phyloP scores from a whole-genome alignment of 148 eudicot species.

The Pharnaceum exiguum region DNA sequence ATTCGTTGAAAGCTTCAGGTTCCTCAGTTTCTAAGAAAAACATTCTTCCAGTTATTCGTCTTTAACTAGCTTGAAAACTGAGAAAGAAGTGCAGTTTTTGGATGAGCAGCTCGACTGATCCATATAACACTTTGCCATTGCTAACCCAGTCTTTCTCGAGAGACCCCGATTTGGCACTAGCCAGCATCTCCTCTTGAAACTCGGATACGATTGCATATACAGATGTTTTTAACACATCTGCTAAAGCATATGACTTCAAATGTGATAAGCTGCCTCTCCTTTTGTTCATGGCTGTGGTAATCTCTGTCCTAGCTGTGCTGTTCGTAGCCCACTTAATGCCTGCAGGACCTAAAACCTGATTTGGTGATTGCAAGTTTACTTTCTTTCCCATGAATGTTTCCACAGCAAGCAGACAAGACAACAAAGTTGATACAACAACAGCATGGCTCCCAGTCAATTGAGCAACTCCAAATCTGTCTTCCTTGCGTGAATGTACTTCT shows the following conservation, averaged over 20 bases:
- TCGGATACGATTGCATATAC: constrained; percentile 68
- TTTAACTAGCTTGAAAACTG: constrained; percentile 59
- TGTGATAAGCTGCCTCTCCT: constrained; percentile 61
- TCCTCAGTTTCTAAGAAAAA: no score
- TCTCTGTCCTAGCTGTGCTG: constrained; percentile 64
- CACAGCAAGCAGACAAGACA: constrained; percentile 73
- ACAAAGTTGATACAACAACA: constrained; percentile 58
- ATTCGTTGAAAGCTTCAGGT: no score
- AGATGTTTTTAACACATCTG: constrained; percentile 75
- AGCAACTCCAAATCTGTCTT: constrained; percentile 90
- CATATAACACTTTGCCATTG: constrained; percentile 51
- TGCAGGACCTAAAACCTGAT: constrained; percentile 46
- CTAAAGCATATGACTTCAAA: constrained; percentile 69
- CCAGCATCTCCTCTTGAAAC: constrained; percentile 71
- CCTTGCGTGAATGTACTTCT: constrained; percentile 76
- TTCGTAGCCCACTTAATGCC: constrained; percentile 82
- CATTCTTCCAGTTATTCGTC: no score
- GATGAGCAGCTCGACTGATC: constrained; percentile 55
- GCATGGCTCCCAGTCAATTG: constrained; percentile 91
- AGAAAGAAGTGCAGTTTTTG: constrained; percentile 72
- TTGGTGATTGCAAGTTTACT: constrained; percentile 57
- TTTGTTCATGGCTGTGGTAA: constrained; percentile 39
- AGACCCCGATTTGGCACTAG: constrained; percentile 56
- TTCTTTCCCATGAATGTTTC: constrained; percentile 94
- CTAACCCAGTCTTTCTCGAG: constrained; percentile 78